Evolutionary conservation across 2,329 filamentous ascomycete genomes (phyloP), one percentile per base, ranked within the genome.

Genomic region (Alternaria consortialis): DNA sequence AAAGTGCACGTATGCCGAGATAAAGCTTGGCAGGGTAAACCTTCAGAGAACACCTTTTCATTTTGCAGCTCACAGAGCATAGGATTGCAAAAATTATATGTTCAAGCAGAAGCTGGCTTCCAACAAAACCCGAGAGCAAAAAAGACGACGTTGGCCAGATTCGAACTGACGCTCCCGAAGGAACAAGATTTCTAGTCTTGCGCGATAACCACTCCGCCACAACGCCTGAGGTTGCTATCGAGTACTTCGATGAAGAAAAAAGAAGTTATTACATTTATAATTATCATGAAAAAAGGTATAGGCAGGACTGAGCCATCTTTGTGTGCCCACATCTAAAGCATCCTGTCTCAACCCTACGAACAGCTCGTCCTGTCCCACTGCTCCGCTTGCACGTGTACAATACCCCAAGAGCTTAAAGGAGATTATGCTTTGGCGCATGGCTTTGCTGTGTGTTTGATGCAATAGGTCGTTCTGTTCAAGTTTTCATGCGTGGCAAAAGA

Each of bases 151-250:
- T 74, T 64, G 70, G 74, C 75, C 70, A 72, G 75, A 78, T 73
- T 78, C 74, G 76, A 78, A 78, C 76, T 71, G 70, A 73, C 75
- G 76, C 76, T 78, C 76, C 76, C 75, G 75, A 78, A 77, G 76
- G 76, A 78, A 78, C 73, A 78, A 77, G 76, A 76, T 77, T 77
- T 77, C 76, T 77, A 78, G 76, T 76, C 76, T 77, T 79, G 73
- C 75, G 76, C 76, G 75, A 79, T 78, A 78, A 78, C 76, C 76
- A 78, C 76, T 78, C 75, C 74, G 76, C 76, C 76, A 78, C 70
- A 67, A 73, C 74, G 76, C 76, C 75, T 36, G 15, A 48, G 11
- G 52, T 60, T 58, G 9, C 12, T 34, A 31, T 25, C 29, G 37
- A 32, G 27, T 51, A 29, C 34, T 53, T 62, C 53, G 48, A 53